Evolutionary conservation across 768 basidiomycete genomes (phyloP).

Genomic region (Lactifluus pinguis): DNA sequence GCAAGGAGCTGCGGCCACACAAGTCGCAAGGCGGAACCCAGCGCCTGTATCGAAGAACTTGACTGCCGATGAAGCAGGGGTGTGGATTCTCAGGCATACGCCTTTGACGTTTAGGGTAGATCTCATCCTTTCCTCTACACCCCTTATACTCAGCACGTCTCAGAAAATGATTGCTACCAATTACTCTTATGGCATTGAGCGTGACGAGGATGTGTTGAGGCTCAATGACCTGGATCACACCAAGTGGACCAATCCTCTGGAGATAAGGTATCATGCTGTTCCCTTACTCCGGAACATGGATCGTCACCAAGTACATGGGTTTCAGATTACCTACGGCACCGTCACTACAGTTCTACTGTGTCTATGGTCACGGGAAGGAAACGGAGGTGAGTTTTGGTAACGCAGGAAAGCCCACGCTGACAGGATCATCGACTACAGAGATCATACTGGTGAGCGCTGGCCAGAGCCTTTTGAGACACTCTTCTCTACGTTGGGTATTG

Average conservation of each 20-base stretch:
- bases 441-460: slow-evolving; percentile 62
- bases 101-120: slow-evolving; percentile 71
- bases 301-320: neutral
- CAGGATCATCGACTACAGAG: slow-evolving; percentile 34
- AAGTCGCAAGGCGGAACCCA: neutral
- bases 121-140: neutral
- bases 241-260: slow-evolving; percentile 92
- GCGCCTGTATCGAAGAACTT: slow-evolving; percentile 43
- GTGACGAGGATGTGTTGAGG: slow-evolving; percentile 52
- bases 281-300: neutral
- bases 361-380: slow-evolving; percentile 93
- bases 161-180: slow-evolving; percentile 78
- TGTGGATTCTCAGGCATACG: slow-evolving; percentile 78
- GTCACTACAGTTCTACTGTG: slow-evolving; percentile 84
- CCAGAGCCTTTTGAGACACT: neutral
- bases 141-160: neutral
- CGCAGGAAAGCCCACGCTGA: neutral
- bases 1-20: slow-evolving; percentile 5
- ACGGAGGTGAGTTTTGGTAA: slow-evolving; percentile 58
- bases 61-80: slow-evolving; percentile 64
- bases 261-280: slow-evolving; percentile 41
- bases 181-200: slow-evolving; percentile 85
- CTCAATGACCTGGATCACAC: slow-evolving; percentile 62
- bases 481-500: neutral
- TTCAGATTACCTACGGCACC: slow-evolving; percentile 78